Evolutionary conservation across 2,329 filamentous ascomycete genomes (phyloP), one percentile per base, ranked within the genome.

Genomic region (Podosphaera fusca): DNA sequence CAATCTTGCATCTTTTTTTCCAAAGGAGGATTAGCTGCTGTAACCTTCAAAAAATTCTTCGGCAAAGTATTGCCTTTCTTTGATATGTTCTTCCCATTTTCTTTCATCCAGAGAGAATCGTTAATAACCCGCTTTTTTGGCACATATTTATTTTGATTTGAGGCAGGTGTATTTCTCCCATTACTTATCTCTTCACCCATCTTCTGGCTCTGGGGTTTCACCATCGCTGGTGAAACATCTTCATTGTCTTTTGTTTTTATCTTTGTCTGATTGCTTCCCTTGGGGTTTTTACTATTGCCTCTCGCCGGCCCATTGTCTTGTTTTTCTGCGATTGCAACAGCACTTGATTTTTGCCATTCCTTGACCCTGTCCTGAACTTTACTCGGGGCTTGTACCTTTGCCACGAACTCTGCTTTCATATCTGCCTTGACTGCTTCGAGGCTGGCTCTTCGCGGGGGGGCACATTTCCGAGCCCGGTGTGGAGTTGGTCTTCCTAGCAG

Each of bases 81-180:
- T 0, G 73, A 68, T 7, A 74, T 69, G 58, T 68, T 74, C 58
- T 73, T 75, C 59, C 74, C 76, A 59, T 74, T 75, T 34, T 53
- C 34, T 68, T 60, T 61, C 70, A 80, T 80, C 85, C 90, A 96
- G 70, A 95, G 86, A 57, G 85, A 84, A 70, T 96, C 90, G 67
- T 89, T 95, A 60, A 95, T 80, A 56, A 96, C 87, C 61, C 89
- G 80, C 74, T 94, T 95, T 71, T 87, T 88, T 14, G 90, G 90
- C 14, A 63, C 59, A 2, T 60, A 61, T 57, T 61, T 65, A 55
- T 64, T 64, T 55, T 60, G 62, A 57, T 56, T 62, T 45, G 55
- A 9, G 14, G 46, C 33, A 10, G 30, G n/a, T 9, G n/a, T 47
- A n/a, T 35, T 61, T 55, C 30, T 64, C 60, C 51, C 50, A 2